These are phyloP conservation scores for Hylodesmum podocarpum DNA, from an alignment of 306 rosid genomes.

Conservation along the genomic window DNA sequence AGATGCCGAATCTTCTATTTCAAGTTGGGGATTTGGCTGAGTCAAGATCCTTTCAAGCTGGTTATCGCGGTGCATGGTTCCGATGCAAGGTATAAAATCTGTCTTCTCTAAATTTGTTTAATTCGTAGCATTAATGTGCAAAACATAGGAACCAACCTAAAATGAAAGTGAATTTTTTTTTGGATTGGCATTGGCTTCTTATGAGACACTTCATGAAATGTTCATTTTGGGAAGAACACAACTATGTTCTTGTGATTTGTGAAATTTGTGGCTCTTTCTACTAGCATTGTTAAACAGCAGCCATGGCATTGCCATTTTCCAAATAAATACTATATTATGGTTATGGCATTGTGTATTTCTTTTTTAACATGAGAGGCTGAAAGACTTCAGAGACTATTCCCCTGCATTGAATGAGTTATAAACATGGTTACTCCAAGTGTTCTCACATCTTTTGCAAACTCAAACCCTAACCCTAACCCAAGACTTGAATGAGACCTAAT, in stretches of 20 bases:
- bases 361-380: background rate
- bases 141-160: background rate
- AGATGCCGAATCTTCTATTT: constrained; percentile 49
- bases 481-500: background rate
- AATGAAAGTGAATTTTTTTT: background rate
- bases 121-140: background rate
- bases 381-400: background rate
- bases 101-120: background rate
- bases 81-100: constrained; percentile 63
- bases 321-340: background rate
- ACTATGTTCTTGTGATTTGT: background rate
- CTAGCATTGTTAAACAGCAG: background rate
- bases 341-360: background rate
- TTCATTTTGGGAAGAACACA: background rate
- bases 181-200: background rate
- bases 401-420: background rate
- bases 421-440: background rate
- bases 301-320: background rate
- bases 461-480: background rate
- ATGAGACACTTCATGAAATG: background rate
- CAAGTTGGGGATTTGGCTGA: constrained; percentile 58
- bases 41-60: constrained; percentile 47
- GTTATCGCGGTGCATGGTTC: constrained; percentile 94
- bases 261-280: background rate
- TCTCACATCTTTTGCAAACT: background rate